A percentile compares a stretch with the other conserved stretches of the same genome.
Conservation (phyloP, 495 filamentous ascomycete species). For the Melanomma pulvis-pyrius region DNA sequence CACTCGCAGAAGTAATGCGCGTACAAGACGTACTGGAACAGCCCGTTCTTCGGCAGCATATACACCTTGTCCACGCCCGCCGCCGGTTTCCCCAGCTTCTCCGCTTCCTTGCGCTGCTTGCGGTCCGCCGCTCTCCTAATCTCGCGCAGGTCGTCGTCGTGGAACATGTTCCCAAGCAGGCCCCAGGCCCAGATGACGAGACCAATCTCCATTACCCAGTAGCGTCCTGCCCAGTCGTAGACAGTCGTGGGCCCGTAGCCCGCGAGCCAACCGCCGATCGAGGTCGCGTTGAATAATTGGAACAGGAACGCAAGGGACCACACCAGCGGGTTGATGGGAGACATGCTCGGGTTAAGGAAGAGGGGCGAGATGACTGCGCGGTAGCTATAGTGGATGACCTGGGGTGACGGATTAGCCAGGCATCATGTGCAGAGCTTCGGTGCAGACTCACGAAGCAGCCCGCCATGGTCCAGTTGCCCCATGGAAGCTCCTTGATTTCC, state of each 20-base stretch:
- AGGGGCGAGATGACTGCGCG: slow-evolving; percentile 80
- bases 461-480: slow-evolving; percentile 69
- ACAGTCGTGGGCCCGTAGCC: slow-evolving; percentile 70
- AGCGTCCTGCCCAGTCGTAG: slow-evolving; percentile 57
- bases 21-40: slow-evolving; percentile 82
- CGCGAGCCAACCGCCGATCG: slow-evolving; percentile 77
- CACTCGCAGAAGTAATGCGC: slow-evolving; percentile 95
- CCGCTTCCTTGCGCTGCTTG: slow-evolving; percentile 49
- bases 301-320: slow-evolving; percentile 64
- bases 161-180: slow-evolving; percentile 78
- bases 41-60: slow-evolving; percentile 77
- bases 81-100: slow-evolving; percentile 43
- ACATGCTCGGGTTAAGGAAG: slow-evolving; percentile 84
- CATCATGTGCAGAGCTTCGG: slow-evolving; percentile 5
- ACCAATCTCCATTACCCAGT: slow-evolving; percentile 58
- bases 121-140: slow-evolving; percentile 66
- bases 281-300: slow-evolving; percentile 77
- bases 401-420: neutral
- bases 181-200: slow-evolving; percentile 66
- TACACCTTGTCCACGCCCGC: slow-evolving; percentile 77
- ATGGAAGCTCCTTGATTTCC: slow-evolving; percentile 59
- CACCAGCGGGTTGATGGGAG: slow-evolving; percentile 71
- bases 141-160: slow-evolving; percentile 77
- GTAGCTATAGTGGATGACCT: slow-evolving; percentile 80
- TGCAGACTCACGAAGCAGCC: slow-evolving; percentile 57